Base-by-base conservation (phyloP, 2,329 filamentous ascomycete species). In the Pseudocercospora pini-densiflorae region DNA sequence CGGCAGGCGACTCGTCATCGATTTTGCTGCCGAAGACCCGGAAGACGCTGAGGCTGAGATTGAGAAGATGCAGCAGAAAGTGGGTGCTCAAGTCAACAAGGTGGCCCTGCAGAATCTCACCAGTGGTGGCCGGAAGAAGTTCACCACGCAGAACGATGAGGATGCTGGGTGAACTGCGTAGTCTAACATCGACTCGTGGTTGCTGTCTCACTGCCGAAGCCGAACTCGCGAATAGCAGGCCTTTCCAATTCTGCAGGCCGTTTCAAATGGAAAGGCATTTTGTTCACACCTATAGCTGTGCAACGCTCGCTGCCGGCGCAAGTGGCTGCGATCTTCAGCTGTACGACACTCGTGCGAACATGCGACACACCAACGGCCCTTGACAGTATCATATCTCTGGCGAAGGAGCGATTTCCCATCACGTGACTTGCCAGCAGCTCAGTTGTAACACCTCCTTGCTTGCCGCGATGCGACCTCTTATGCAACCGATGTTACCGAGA, bases 41-140 rank as follows among this genome's bases (percentile, higher is more conserved):
- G 86, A 95, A 72, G 94, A 98, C 82, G 90, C 95, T 2, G 95
- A 99, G 83, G 93, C 94, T 80, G 94, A 98, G 82, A 95, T 99
- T 77, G 90, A 92, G 78, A 94, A 93, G 83, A 97, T 99, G 91
- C 92, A 97, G 82, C 92, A 92, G 86, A 99, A 97, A 86, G 91
- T 96, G 77, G 92, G 92, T 68, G 89, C 90, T 67, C 94, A 98
- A 82, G 88, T 92, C 79, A 92, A 96, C 82, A 95, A 94, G 82
- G 91, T 98, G 76, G 92, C 92, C 74, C 84, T 97, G 76, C 93
- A 97, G 81, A 90, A 93, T 79, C 89, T 98, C 77, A 94, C 91
- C 70, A 92, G 91, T 74, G 87, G 87, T 77, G 92, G 91, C 74
- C 88, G 94, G 76, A 93, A 90, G 81, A 97, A 92, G 85, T 93